Conservation (phyloP, 1,284 basidiomycete species). For the Cryptococcus sp. region DNA sequence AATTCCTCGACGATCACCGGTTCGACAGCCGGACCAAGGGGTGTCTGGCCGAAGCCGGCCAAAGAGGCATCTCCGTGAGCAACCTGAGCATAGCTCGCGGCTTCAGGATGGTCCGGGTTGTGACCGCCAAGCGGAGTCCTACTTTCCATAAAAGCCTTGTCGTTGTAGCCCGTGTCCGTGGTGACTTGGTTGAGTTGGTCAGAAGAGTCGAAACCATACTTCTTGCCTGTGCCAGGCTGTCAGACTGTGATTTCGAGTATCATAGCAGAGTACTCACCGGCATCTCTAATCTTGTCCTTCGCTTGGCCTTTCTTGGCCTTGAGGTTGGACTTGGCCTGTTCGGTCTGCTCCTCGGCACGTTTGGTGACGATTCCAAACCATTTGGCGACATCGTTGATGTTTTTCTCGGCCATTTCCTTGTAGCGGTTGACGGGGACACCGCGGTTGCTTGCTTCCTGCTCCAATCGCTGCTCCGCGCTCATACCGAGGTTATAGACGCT, state of each 20-base stretch:
- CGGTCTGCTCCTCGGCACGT: conserved; percentile 7
- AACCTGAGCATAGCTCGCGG: conserved; percentile 26
- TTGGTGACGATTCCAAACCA: conserved; percentile 14
- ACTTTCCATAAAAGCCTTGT: conserved; percentile 4
- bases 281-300: conserved; percentile 1
- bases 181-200: neutral
- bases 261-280: neutral
- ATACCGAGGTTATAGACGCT: conserved; percentile 13
- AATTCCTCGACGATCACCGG: too few species aligned
- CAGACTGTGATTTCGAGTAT: neutral
- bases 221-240: neutral
- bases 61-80: neutral
- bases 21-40: too few species aligned
- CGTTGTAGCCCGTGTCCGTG: neutral
- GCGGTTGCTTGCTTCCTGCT: conserved; percentile 25
- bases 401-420: conserved; percentile 17
- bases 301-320: neutral
- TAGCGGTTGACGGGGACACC: conserved; percentile 35
- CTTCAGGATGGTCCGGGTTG: conserved; percentile 19
- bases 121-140: conserved; percentile 28
- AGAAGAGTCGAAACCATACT: neutral
- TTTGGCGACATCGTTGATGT: conserved; percentile 14
- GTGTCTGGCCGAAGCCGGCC: too few species aligned
- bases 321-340: conserved; percentile 12
- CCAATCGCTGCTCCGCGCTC: conserved; percentile 15